Conservation (phyloP, 2,329 filamentous ascomycete genomes). For the Trichoderma brevicompactum region DNA sequence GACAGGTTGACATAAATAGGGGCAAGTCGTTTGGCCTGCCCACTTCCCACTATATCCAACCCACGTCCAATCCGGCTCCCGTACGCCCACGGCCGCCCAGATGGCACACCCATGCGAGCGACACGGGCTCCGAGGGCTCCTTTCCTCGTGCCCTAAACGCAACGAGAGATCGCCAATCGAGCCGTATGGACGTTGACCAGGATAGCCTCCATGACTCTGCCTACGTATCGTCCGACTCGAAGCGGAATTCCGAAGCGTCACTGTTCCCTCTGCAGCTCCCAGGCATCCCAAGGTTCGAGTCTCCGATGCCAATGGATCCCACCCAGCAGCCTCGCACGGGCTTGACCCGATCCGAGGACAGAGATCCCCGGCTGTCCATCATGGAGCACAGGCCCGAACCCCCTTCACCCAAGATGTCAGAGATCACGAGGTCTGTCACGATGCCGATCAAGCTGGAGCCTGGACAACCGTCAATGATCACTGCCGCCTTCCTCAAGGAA, state of each 20-base stretch:
- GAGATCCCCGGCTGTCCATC: constrained; percentile 60
- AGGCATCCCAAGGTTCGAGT: constrained; percentile 51
- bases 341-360: constrained; percentile 52
- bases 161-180: constrained; percentile 33
- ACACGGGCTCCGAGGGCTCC: constrained; percentile 45
- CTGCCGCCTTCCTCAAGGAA: constrained; percentile 58
- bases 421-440: constrained; percentile 51
- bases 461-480: constrained; percentile 56
- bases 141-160: constrained; percentile 35
- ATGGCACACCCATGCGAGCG: constrained; percentile 55
- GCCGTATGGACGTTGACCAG: constrained; percentile 51
- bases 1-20: constrained; percentile 69
- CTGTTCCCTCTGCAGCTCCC: constrained; percentile 47
- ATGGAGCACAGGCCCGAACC: constrained; percentile 53
- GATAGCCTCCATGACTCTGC: constrained; percentile 57
- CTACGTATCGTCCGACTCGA: constrained; percentile 59
- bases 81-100: constrained; percentile 51
- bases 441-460: constrained; percentile 56
- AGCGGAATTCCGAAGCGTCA: constrained; percentile 56
- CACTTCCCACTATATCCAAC: constrained; percentile 51
- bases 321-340: constrained; percentile 35
- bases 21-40: constrained; percentile 52
- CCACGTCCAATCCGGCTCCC: constrained; percentile 38
- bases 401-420: constrained; percentile 38
- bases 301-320: constrained; percentile 41